These are phyloP conservation scores for Serendipita indica DNA, from an alignment of 768 basidiomycete genomes.

Conservation along the genomic window DNA sequence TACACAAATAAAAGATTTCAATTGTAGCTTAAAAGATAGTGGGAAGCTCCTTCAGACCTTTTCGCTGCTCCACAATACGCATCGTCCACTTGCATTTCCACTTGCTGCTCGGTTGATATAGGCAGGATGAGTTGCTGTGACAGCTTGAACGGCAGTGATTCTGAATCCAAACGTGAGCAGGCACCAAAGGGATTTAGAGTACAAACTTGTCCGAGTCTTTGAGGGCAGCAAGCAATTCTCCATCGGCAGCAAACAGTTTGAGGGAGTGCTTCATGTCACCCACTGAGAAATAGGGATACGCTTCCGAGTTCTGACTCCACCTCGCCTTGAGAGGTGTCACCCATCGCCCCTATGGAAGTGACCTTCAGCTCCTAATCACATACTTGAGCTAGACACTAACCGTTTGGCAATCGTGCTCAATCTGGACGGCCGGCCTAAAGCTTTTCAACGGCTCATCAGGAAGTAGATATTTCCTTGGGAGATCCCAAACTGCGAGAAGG, in stretches of 20 bases:
- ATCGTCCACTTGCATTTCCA: conserved; percentile 67
- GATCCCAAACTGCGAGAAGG: conserved; percentile 53
- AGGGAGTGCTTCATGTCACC: conserved; percentile 68
- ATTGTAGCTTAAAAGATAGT: too few species aligned
- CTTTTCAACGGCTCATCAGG: conserved; percentile 33
- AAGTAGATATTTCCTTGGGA: conserved; percentile 33
- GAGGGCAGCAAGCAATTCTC: conserved; percentile 51
- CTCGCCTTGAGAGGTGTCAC: conserved; percentile 60
- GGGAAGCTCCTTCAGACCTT: too few species aligned
- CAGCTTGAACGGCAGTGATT: conserved; percentile 75
- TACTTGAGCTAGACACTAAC: conserved; percentile 28
- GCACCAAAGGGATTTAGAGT: neutral
- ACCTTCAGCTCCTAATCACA: neutral
- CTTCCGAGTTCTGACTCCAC: conserved; percentile 66
- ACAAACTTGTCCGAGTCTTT: conserved; percentile 41
- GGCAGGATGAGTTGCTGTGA: conserved; percentile 73
- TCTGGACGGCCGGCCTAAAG: conserved; percentile 45
- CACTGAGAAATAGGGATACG: conserved; percentile 74
- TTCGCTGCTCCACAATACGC: conserved; percentile 47
- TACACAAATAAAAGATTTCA: too few species aligned
- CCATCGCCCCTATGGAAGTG: conserved; percentile 53
- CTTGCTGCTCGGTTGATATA: conserved; percentile 59
- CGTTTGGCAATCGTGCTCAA: conserved; percentile 69
- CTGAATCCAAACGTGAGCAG: conserved; percentile 23
- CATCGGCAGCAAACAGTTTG: conserved; percentile 59